Evolutionary conservation across 2,329 filamentous ascomycete genomes (phyloP).

Genomic region (Thermoascus crustaceus): DNA sequence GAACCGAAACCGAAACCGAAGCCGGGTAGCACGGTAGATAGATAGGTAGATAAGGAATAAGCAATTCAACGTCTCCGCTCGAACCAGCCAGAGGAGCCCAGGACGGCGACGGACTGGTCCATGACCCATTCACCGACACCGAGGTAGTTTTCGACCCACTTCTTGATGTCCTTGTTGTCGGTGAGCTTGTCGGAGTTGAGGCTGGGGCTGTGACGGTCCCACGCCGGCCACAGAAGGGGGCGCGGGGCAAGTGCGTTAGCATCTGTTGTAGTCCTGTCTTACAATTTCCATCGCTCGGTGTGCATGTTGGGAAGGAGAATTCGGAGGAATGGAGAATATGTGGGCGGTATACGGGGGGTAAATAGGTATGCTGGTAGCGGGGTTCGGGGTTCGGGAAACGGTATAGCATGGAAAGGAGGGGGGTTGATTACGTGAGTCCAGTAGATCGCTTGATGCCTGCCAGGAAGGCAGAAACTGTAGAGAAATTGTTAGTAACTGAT

Average conservation of each 20-base stretch:
- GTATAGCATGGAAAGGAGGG: slow-evolving; percentile 9
- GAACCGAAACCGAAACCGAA: not conserved
- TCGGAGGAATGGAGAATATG: not conserved
- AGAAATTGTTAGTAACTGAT: not conserved
- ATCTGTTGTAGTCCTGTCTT: slow-evolving; percentile 1
- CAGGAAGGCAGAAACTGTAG: slow-evolving; percentile 81
- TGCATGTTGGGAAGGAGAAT: not conserved
- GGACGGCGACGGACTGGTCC: slow-evolving; percentile 91
- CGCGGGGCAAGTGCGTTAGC: slow-evolving; percentile 24
- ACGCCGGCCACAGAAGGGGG: slow-evolving; percentile 19
- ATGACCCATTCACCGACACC: slow-evolving; percentile 96
- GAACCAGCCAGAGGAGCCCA: slow-evolving; percentile 82
- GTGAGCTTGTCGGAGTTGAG: slow-evolving; percentile 78
- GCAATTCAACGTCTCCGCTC: slow-evolving; percentile 69
- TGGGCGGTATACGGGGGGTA: not conserved
- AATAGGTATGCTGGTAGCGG: not conserved
- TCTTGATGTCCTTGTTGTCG: slow-evolving; percentile 73
- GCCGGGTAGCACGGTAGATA: too few species aligned
- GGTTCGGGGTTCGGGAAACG: slow-evolving; percentile 4
- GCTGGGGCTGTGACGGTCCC: slow-evolving; percentile 49
- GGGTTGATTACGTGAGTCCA: slow-evolving; percentile 78
- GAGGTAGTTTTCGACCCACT: slow-evolving; percentile 89
- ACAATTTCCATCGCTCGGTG: slow-evolving; percentile 3
- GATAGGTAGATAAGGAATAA: too few species aligned
- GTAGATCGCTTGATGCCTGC: slow-evolving; percentile 97